These are phyloP conservation scores for Lichina pygmaea DNA, from an alignment of 495 filamentous ascomycete species.

Conservation along the genomic window DNA sequence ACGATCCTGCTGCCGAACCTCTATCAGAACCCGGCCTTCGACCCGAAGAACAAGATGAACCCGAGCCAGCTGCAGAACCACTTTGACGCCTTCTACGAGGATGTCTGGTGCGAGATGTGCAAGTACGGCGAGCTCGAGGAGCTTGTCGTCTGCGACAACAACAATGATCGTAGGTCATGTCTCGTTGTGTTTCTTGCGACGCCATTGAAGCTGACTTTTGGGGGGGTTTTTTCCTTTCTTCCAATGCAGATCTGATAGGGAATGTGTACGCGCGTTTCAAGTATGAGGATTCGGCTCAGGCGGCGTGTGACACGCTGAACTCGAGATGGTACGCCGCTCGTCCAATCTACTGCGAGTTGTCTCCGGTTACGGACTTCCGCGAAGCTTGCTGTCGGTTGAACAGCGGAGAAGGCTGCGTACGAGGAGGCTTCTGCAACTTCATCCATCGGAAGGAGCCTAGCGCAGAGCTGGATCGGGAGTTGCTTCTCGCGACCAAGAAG, in stretches of 20 bases:
- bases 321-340: slow-evolving; percentile 89
- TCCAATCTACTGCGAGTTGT: slow-evolving; percentile 93
- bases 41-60: slow-evolving; percentile 92
- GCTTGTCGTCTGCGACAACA: slow-evolving; percentile 28
- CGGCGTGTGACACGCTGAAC: slow-evolving; percentile 82
- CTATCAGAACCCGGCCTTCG: slow-evolving; percentile 96
- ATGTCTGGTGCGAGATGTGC: slow-evolving; percentile 93
- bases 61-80: slow-evolving; percentile 85
- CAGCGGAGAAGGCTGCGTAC: slow-evolving; percentile 78
- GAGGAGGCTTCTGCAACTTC: slow-evolving; percentile 97
- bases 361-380: slow-evolving; percentile 90
- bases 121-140: slow-evolving; percentile 20
- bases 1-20: slow-evolving; percentile 95
- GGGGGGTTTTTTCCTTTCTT: background rate
- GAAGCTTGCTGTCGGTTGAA: slow-evolving; percentile 95
- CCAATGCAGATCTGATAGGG: slow-evolving; percentile 55
- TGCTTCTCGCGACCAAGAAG: slow-evolving; percentile 78
- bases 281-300: slow-evolving; percentile 90
- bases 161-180: slow-evolving; percentile 86
- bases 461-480: slow-evolving; percentile 63
- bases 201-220: background rate
- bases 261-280: slow-evolving; percentile 99
- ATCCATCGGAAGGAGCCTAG: slow-evolving; percentile 91
- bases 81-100: slow-evolving; percentile 99
- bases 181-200: too few relatives aligned